Evolutionary conservation across 139 green algal genomes (phyloP), one percentile per base, ranked within the genome.

Genomic region (Marvania coccoides): DNA sequence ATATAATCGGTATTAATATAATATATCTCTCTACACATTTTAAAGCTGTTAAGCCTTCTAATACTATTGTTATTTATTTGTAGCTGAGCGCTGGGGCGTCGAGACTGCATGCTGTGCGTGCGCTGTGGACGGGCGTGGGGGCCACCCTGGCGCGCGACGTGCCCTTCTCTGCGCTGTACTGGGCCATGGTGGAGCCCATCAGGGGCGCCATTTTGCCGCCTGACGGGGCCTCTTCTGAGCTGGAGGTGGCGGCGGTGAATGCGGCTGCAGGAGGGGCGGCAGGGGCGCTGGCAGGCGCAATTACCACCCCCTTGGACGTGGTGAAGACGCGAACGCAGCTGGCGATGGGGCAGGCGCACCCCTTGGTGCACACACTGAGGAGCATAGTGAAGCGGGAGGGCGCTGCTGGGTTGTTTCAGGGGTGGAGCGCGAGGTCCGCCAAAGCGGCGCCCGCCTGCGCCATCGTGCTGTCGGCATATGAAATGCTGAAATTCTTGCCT

Each of bases 271-370:
- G 90, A 3, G 80, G 69, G 6, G 24, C 81, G 5, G 77, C 88
- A 2, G 94, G 94, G 3, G 80, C 69, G 2, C 14, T 90, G 10
- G 86, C 94, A 5, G 90, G 88, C 2, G 81, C 79, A 0, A 60
- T 89, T 23, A 98, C 94, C 9, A 97, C 88, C 7, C 94, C 94
- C 0, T 86, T 98, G 66, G 94, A 99, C 58, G 94, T 99, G 15
- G 76, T 95, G 2, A 99, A 99, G 75, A 98, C 94, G 30, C 78
- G 87, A 3, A 57, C 83, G 45, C 90, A 96, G 78, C 73, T 92
- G 23, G 14, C 39, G 0, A 56, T 14, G 0, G 58, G 46, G 15
- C 15, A 58, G 28, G 7, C 40, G 29, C 47, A 40, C 12, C 36
- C 37, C 29, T n/a, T 72, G 42, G 53, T 71, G 13, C 23, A 13